phyloP scores from a whole-genome alignment of 2,329 filamentous ascomycete species.

The Fusarium temperatum region DNA sequence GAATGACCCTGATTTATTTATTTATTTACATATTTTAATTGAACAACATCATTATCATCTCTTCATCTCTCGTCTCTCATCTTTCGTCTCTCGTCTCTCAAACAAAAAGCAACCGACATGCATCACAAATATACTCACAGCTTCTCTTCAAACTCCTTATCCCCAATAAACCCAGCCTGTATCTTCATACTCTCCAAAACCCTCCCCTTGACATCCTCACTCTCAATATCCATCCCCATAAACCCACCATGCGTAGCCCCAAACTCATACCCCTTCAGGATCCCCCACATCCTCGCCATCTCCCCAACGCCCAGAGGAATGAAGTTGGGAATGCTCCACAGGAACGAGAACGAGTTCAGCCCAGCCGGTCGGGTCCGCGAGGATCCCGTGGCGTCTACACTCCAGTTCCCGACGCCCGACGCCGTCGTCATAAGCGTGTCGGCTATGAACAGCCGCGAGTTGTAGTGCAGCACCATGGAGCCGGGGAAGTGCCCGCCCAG shows the following conservation, averaged over 20 bases:
- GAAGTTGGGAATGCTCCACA: constrained; percentile 80
- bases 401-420: constrained; percentile 58
- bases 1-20: constrained; percentile 21
- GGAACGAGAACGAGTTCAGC: constrained; percentile 70
- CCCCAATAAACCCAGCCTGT: constrained; percentile 63
- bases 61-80: background rate
- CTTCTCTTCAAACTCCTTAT: constrained; percentile 49
- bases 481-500: constrained; percentile 84
- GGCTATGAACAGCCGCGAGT: constrained; percentile 72
- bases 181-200: constrained; percentile 82
- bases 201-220: constrained; percentile 65
- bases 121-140: constrained; percentile 1
- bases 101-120: background rate
- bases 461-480: constrained; percentile 72
- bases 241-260: constrained; percentile 75
- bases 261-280: constrained; percentile 70
- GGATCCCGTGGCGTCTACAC: constrained; percentile 50
- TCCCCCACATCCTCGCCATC: constrained; percentile 75
- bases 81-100: background rate
- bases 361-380: constrained; percentile 51
- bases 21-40: background rate
- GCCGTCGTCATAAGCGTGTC: constrained; percentile 81
- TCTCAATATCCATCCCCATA: constrained; percentile 67
- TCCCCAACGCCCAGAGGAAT: constrained; percentile 74
- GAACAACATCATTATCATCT: background rate